Evolutionary conservation across 805 yeast genomes (phyloP), one percentile per base, ranked within the genome.

Genomic region (Candida incommunis): DNA sequence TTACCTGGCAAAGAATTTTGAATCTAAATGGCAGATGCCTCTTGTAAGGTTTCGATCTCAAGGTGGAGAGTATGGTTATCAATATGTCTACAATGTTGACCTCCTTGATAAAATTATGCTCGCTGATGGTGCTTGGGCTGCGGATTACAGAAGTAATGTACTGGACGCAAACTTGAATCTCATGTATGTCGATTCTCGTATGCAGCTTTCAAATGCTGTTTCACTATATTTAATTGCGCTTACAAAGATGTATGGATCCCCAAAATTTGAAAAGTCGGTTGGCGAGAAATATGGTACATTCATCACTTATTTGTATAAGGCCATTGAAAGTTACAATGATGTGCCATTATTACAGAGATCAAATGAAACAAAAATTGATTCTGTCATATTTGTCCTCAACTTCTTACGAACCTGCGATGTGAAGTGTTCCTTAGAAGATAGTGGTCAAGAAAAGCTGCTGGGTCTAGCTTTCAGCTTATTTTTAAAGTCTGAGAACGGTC

Each of bases 81-180:
- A 68, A 11, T 63, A 73, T 16, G 68, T 72, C 4, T 80, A 77
- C 53, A 72, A 78, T 48, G 61, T 80, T 27, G 60, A 66, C 16
- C 57, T 80, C 42, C 70, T 82, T 72, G 83, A 80, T 50, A 65
- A 68, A 9, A 57, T 77, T 15, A 74, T 80, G 51, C 61, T 59
- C 4, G 53, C 55, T 15, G 63, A 69, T 26, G 60, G 61, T 2
- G 55, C 55, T 15, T 74, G 80, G 79, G 69, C 78, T 56, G 41
- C 46, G 0, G 65, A 65, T 2, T 54, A 72, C 21, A 66, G 75
- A 49, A 63, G 66, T 3, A 68, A 68, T 25, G 66, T 81, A 4
- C 57, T 71, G 2, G 61, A 67, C 0, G 71, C 77, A 1, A 74
- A 83, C 45, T 61, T 75, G 37, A 75, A 75, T 51, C 54, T 72